A percentile compares a stretch with the other conserved stretches of the same genome.
Evolutionary conservation across 2,329 filamentous ascomycete species (phyloP).

Genomic region (Penicillium brevicompactum): DNA sequence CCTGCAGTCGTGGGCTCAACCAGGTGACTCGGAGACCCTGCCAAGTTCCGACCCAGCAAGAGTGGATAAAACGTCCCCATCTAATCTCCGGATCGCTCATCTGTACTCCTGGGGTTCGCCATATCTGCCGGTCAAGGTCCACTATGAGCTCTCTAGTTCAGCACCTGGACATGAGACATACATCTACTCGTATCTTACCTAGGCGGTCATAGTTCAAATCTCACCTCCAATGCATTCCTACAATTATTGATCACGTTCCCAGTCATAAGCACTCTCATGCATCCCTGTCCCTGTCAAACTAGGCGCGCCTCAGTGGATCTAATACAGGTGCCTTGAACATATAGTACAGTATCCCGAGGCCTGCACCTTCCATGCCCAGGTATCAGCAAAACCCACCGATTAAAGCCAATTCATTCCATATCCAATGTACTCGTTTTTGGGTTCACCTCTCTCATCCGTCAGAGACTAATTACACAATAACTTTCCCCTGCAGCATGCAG

Average conservation of each 20-base stretch:
- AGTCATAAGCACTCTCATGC: neutral
- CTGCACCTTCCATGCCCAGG: neutral
- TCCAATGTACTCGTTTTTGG: neutral
- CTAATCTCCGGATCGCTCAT: slow-evolving; percentile 3
- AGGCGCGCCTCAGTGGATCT: neutral
- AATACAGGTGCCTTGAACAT: neutral
- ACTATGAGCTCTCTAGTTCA: neutral
- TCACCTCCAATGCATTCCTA: neutral
- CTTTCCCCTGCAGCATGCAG: slow-evolving; percentile 8
- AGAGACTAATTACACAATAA: neutral
- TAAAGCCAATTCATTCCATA: neutral
- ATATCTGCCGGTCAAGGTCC: neutral
- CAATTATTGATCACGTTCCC: neutral
- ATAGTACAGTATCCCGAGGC: neutral
- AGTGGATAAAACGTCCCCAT: slow-evolving; percentile 1
- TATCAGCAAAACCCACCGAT: neutral
- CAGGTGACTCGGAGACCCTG: neutral
- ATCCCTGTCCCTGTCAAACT: neutral
- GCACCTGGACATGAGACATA: neutral
- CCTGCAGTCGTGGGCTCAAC: neutral
- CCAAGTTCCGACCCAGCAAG: slow-evolving; percentile 1
- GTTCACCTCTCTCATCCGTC: neutral
- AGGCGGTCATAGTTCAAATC: neutral
- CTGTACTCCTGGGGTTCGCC: neutral
- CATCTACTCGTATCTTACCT: neutral